These are phyloP conservation scores for Tolypocladium tropicale DNA, from an alignment of 2,329 filamentous ascomycete species.

Conservation along the genomic window DNA sequence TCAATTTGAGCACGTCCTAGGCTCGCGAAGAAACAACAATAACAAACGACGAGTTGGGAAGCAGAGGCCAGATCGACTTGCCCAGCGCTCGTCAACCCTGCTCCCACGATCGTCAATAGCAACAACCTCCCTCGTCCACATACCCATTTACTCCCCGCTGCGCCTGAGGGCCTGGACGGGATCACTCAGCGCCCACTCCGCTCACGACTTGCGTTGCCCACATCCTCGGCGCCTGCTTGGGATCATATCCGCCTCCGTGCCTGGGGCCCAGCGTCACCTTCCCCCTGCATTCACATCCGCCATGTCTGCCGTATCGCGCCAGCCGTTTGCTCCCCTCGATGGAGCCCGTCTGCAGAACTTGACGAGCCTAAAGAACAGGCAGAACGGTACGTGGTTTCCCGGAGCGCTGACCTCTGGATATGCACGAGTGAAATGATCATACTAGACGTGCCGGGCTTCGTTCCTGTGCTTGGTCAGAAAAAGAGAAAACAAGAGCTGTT, in stretches of 20 bases:
- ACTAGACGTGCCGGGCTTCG: too few species aligned
- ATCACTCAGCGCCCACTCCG: neutral
- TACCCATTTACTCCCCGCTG: neutral
- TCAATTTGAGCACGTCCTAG: neutral
- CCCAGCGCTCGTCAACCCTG: neutral
- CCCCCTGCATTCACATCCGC: conserved; percentile 6
- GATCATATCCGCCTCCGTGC: neutral
- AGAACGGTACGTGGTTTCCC: conserved; percentile 48
- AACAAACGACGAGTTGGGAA: neutral
- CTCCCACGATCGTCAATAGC: neutral
- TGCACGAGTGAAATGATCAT: neutral
- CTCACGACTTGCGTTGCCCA: neutral
- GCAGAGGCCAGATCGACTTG: neutral
- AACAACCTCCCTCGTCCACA: neutral
- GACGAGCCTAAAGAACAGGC: conserved; percentile 67
- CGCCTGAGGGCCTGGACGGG: neutral
- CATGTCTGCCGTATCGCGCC: conserved; percentile 51
- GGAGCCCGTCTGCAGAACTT: conserved; percentile 59
- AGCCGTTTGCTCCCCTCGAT: conserved; percentile 68
- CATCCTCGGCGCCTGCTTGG: neutral
- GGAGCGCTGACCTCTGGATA: neutral
- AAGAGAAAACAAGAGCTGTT: too few species aligned
- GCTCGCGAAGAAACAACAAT: neutral
- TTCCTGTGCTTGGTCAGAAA: too few species aligned
- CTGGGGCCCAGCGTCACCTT: too few species aligned